Evolutionary conservation across 805 yeast species (phyloP).

Genomic region (Candida ponderosae): DNA sequence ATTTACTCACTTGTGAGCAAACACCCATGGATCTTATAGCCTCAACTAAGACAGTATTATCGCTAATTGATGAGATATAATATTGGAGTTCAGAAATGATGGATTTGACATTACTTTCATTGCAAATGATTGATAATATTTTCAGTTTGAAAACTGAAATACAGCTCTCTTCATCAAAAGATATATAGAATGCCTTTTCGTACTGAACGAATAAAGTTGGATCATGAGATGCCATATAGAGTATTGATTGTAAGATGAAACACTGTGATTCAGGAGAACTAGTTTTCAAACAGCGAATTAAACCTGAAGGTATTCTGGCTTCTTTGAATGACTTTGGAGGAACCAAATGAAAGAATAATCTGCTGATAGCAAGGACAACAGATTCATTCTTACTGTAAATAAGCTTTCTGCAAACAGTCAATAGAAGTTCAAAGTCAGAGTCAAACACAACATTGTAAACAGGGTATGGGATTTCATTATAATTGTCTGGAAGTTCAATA

Average conservation of each 20-base stretch:
- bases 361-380: conserved; percentile 54
- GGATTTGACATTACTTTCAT: conserved; percentile 39
- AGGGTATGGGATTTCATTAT: conserved; percentile 28
- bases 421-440: conserved; percentile 49
- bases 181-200: conserved; percentile 43
- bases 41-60: conserved; percentile 26
- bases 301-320: conserved; percentile 39
- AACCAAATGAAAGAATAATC: conserved; percentile 49
- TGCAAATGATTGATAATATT: conserved; percentile 52
- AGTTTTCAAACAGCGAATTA: conserved; percentile 34
- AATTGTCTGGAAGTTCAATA: conserved; percentile 36
- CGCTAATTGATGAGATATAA: conserved; percentile 29
- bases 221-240: conserved; percentile 28
- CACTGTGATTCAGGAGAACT: conserved; percentile 25
- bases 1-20: conserved; percentile 41
- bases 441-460: conserved; percentile 38
- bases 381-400: conserved; percentile 45
- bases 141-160: conserved; percentile 48
- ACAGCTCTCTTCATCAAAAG: conserved; percentile 41
- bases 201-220: conserved; percentile 27
- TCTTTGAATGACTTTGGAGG: conserved; percentile 46
- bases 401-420: conserved; percentile 38
- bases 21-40: conserved; percentile 57
- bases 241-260: conserved; percentile 40
- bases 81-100: conserved; percentile 60